Evolutionary conservation across 441 rosid genomes (phyloP), one percentile per base, ranked within the genome.

Genomic region (Adansonia rubrostipa): DNA sequence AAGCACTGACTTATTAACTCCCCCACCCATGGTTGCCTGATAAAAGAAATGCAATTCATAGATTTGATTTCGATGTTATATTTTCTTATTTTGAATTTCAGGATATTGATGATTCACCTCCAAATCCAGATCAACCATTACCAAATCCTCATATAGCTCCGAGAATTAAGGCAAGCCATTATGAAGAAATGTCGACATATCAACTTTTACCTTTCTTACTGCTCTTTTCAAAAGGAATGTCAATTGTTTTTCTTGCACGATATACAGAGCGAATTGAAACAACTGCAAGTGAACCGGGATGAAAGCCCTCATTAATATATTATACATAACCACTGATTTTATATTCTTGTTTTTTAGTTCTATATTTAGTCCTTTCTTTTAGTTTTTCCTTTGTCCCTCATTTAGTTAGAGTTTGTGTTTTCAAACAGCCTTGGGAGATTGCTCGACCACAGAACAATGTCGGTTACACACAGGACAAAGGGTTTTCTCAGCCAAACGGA

Each of bases 71-170:
- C 40, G 28, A 24, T 62, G 44, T 20, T 62, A 69, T 40, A 28
- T 28, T 71, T 64, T 48, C 6, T 47, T 47, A 22, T 24, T 76
- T 42, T 48, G 53, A 24, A 54, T 42, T 42, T 64, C 22, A 64
- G 83, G 80, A 76, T 44, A 80, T 77, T n/a, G 28, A 77, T 33
- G 71, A 71, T 72, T 80, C 80, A 54, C 83, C 74, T 17, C 83
- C 77, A 45, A 76, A 71, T 63, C 79, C 72, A 36, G 33, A 57
- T 61, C 79, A 80, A 15, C 82, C 82, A 51, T 48, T 75, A 10
- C 76, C 82, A 6, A 51, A 24, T 24, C 73, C 79, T n/a, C 11
- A 11, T 3, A 2, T 62, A 62, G 54, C 66, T 70, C 73, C 76
- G n/a, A 75, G 76, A 54, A 28, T 28, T 7, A 76, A 80, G 82